Conservation (phyloP, 371 early-diverging fungal species). For the Cladochytrium tenue region DNA sequence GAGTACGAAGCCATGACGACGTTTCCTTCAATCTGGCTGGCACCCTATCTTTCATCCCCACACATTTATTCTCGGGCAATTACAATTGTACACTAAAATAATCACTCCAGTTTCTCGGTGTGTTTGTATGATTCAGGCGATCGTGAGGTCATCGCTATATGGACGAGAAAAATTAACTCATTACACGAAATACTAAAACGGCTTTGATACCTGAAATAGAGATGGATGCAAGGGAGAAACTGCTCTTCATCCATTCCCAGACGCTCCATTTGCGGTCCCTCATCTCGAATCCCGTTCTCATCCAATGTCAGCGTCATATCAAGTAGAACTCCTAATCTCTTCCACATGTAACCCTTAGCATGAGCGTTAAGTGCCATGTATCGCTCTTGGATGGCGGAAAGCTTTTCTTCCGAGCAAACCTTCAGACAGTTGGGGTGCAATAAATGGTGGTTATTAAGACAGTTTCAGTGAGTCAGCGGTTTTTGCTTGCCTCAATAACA, state of each 20-base stretch:
- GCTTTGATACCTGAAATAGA: constrained; percentile 46
- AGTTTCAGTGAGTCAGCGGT: not conserved
- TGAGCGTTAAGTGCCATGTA: constrained; percentile 49
- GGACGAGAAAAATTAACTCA: no score
- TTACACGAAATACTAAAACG: constrained; percentile 2
- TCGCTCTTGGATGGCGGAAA: constrained; percentile 53
- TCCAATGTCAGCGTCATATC: constrained; percentile 54
- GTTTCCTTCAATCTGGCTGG: no score
- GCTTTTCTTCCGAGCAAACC: constrained; percentile 55
- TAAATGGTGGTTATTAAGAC: not conserved
- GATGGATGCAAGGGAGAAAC: constrained; percentile 53
- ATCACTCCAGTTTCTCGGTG: no score
- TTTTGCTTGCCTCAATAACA: constrained; percentile 37
- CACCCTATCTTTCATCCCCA: no score
- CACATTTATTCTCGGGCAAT: no score
- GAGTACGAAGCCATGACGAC: no score
- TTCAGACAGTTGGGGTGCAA: constrained; percentile 5
- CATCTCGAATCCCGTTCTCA: constrained; percentile 52
- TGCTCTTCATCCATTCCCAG: constrained; percentile 53
- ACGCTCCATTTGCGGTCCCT: constrained; percentile 37
- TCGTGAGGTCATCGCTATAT: no score
- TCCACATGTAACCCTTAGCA: constrained; percentile 65
- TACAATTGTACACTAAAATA: no score
- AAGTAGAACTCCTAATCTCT: constrained; percentile 47
- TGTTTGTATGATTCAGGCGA: no score